These are phyloP conservation scores for Diatrype stigma DNA, from an alignment of 2,329 filamentous ascomycete genomes.

Conservation along the genomic window DNA sequence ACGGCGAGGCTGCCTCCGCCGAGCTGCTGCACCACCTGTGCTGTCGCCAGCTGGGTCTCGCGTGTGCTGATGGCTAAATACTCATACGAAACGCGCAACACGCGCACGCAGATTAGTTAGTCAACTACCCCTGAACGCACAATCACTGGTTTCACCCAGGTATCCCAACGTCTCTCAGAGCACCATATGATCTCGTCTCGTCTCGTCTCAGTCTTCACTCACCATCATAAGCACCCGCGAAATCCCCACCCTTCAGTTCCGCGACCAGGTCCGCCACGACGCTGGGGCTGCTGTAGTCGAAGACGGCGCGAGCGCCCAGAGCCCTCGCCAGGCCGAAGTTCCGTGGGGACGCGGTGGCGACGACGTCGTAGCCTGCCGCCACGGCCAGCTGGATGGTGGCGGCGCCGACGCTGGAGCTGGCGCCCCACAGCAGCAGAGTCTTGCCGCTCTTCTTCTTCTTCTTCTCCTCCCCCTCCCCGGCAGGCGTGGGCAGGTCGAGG, in stretches of 20 bases:
- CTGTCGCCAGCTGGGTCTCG: conserved; percentile 1
- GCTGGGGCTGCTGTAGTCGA: conserved; percentile 30
- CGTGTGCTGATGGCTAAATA: not conserved
- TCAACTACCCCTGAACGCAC: too few relatives aligned
- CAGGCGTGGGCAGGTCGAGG: not conserved
- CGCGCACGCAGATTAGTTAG: not conserved
- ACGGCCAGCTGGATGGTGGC: conserved; percentile 36
- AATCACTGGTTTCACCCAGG: too few relatives aligned
- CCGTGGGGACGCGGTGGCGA: conserved; percentile 29
- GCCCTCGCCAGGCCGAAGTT: conserved; percentile 31
- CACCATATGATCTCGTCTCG: too few relatives aligned
- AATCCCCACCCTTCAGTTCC: not conserved
- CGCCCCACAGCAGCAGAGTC: conserved; percentile 41
- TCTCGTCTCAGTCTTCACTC: too few relatives aligned
- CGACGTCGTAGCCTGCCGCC: conserved; percentile 33
- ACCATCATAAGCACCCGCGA: not conserved
- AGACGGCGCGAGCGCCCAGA: conserved; percentile 32
- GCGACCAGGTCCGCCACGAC: conserved; percentile 21
- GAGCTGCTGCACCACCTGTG: conserved; percentile 1
- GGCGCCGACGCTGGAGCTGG: conserved; percentile 35
- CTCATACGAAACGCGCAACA: not conserved
- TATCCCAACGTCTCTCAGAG: too few relatives aligned
- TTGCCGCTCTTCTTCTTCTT: not conserved
- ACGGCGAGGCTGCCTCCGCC: not conserved
- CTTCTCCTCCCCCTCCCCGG: not conserved